Base-by-base conservation (phyloP, 2,329 filamentous ascomycete genomes). In the Penicillium sp. region DNA sequence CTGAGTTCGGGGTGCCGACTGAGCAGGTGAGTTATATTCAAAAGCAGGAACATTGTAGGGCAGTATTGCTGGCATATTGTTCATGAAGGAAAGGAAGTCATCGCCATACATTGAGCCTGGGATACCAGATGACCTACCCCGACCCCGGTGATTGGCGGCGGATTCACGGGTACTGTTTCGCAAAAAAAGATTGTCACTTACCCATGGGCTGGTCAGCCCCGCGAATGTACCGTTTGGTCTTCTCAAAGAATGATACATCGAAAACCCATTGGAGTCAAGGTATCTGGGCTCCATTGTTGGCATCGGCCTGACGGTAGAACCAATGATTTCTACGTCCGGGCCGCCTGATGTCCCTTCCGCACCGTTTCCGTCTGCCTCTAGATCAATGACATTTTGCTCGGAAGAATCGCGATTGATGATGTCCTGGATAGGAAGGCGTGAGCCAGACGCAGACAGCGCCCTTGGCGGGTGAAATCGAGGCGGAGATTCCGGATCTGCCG, bases 261-360 rank as follows among this genome's bases (percentile, higher is more conserved):
- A 46, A 16, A 36, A 42, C 31, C 21, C 49, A 45, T 36, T 45
- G 47, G 47, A 11, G 46, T 50, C 34, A 46, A 51, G 53, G 27
- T 53, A 56, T 27, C 39, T 56, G 44, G 56, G 56, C 52, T 47
- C 39, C 51, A 50, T 36, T 47, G 48, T 57, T 43, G 58, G 57
- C 31, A 38, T 52, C 46, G 56, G 56, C 5, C 56, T 63, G 2
- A 68, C 57, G 24, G 64, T 65, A 11, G 72, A 59, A 22, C 71
- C 63, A n/a, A 80, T 57, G 61, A 83, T 81, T 54, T 83, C 72
- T 7, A 84, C 75, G 47, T 84, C 81, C 2, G 80, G 79, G 42
- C 74, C 79, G 40, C 65, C 69, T 1, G 61, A 58, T 9, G 68
- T 47, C 42, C 59, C 57, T 61, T 65, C 61, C 16, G 53, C 45